Percentiles rank a stretch among this genome's conserved stretches.
These are phyloP conservation scores for Xylaria palmicola DNA, from an alignment of 495 filamentous ascomycete genomes.

Conservation along the genomic window DNA sequence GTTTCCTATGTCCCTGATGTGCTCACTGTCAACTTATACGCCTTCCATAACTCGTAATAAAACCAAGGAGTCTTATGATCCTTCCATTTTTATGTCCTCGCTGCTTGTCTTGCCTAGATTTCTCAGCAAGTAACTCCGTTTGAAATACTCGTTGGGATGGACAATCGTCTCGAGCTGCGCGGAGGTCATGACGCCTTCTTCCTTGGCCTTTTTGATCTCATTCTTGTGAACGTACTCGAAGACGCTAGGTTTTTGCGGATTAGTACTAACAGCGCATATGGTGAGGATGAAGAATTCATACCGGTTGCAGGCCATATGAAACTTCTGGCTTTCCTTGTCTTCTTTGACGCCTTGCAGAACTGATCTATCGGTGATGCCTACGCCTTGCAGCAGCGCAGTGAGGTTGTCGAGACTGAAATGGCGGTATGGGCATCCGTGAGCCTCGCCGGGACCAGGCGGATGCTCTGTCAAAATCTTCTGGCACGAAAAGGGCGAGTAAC, in stretches of 20 bases:
- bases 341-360: conserved; percentile 79
- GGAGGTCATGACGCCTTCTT: conserved; percentile 72
- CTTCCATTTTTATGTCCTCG: conserved; percentile 54
- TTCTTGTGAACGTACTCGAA: conserved; percentile 84
- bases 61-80: conserved; percentile 8
- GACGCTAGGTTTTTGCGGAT: conserved; percentile 47
- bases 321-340: conserved; percentile 85
- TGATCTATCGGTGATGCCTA: conserved; percentile 74
- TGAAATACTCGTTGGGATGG: conserved; percentile 98
- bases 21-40: neutral
- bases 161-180: conserved; percentile 90
- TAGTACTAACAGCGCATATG: neutral
- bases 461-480: conserved; percentile 91
- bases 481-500: conserved; percentile 88
- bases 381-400: conserved; percentile 64
- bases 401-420: conserved; percentile 90
- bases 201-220: conserved; percentile 89
- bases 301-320: conserved; percentile 94
- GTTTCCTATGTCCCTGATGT: neutral
- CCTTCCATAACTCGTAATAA: neutral
- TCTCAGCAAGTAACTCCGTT: conserved; percentile 85
- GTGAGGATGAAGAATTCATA: conserved; percentile 23
- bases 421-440: conserved; percentile 93
- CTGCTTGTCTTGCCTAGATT: conserved; percentile 53
- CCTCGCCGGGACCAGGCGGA: conserved; percentile 77